Conservation (phyloP, 768 basidiomycete genomes). For the Mycena venus region DNA sequence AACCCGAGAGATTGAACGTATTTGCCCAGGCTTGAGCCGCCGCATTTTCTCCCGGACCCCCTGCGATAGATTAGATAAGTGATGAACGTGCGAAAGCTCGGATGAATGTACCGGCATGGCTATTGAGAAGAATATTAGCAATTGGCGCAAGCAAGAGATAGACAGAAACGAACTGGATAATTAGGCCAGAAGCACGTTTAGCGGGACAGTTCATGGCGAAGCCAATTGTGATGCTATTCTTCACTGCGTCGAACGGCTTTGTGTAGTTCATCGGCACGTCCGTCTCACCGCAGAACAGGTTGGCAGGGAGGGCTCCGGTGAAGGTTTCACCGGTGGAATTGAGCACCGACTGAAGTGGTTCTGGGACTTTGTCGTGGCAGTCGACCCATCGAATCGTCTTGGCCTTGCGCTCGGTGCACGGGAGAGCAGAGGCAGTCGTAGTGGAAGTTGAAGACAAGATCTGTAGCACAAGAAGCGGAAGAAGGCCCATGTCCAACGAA, state of each 20-base stretch:
- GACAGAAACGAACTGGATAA: slow-evolving; percentile 21
- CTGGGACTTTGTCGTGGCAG: slow-evolving; percentile 20
- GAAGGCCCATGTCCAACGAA: background rate
- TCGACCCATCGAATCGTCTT: slow-evolving; percentile 23
- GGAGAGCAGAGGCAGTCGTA: background rate
- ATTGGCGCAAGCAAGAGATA: background rate
- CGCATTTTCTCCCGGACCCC: too few species aligned
- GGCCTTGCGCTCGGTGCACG: background rate
- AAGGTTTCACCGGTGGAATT: slow-evolving; percentile 10
- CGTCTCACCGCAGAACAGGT: slow-evolving; percentile 25
- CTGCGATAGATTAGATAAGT: slow-evolving; percentile 19
- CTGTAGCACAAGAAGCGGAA: background rate
- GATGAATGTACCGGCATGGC: slow-evolving; percentile 8
- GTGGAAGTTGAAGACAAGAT: background rate
- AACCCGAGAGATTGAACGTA: slow-evolving; percentile 22
- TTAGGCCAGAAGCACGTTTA: background rate
- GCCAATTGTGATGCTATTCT: slow-evolving; percentile 27
- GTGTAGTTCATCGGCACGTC: slow-evolving; percentile 33
- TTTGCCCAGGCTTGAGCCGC: slow-evolving; percentile 23
- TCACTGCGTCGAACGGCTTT: background rate
- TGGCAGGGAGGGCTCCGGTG: slow-evolving; percentile 10
- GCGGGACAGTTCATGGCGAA: slow-evolving; percentile 31
- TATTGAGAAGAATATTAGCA: background rate
- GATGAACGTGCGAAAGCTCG: background rate
- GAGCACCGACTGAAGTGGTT: background rate